A percentile compares a stretch with the other conserved stretches of the same genome.
Conservation (phyloP, 495 filamentous ascomycete genomes). For the Neurospora hispaniola region DNA sequence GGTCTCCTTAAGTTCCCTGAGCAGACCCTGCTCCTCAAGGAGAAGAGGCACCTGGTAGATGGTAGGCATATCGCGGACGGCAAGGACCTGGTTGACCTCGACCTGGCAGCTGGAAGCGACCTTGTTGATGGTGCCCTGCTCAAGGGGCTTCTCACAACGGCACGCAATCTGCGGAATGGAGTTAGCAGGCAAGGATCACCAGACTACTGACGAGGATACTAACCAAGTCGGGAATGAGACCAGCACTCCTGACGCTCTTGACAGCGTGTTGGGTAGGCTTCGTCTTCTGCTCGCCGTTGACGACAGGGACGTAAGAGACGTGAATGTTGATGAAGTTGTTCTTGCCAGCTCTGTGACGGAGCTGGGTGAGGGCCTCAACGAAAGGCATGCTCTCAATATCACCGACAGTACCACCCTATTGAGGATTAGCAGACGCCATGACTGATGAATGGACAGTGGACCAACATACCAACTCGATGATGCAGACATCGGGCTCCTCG, state of each 20-base stretch:
- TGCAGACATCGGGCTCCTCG: conserved; percentile 82
- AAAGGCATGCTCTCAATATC: conserved; percentile 91
- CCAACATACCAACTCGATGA: conserved; percentile 46
- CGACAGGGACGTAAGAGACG: conserved; percentile 67
- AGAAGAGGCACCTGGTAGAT: conserved; percentile 90
- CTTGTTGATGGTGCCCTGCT: conserved; percentile 68
- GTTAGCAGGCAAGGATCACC: background rate
- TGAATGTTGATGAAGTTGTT: conserved; percentile 80
- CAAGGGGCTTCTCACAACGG: conserved; percentile 67
- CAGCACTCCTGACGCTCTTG: conserved; percentile 65
- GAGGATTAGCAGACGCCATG: conserved; percentile 1
- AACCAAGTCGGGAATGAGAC: conserved; percentile 75
- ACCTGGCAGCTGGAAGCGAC: conserved; percentile 82
- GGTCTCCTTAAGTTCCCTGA: conserved; percentile 46
- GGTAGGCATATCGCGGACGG: conserved; percentile 73
- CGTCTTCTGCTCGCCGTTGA: conserved; percentile 80
- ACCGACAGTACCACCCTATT: conserved; percentile 33
- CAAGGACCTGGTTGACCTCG: conserved; percentile 67
- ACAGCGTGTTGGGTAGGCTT: conserved; percentile 93
- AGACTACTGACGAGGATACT: conserved; percentile 8
- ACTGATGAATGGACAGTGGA: background rate
- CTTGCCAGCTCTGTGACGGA: conserved; percentile 59
- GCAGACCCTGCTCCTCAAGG: conserved; percentile 67
- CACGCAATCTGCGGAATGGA: conserved; percentile 60
- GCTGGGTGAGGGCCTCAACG: conserved; percentile 73